Base-by-base conservation (phyloP, 129 eudicot species). In the Rutidosis leptorrhynchoides region DNA sequence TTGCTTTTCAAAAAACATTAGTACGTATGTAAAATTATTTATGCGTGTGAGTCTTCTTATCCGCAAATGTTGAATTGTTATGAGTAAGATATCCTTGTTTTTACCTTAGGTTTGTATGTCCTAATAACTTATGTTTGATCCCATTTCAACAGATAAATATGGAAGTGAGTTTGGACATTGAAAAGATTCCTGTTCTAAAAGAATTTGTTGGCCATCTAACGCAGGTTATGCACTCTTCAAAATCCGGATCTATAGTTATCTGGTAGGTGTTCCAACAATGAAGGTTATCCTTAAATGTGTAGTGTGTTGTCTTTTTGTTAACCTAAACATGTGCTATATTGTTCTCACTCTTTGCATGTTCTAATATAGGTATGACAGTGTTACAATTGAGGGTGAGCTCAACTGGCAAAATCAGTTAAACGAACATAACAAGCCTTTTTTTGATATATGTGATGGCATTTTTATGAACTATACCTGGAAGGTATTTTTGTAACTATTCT, bases 361-460 rank as follows among this genome's bases (percentile, higher is more conserved):
- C 51, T 77, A 79, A 42, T 83, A 40, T 76, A 87, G 97, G 97
- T 91, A 91, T 72, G 98, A 88, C 64, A 88, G 96, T 65, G 80
- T 91, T 65, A 87, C 95, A 27, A 43, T 74, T 68, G 80, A 82
- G 8, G 98, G 98, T 23, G 54, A 75, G 15, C 96, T 91, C 61
- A 19, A 14, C 10, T 91, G 96, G 96, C 98, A 91, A 81, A 33
- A 91, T 78, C 90, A 85, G 69, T 67, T 91, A 56, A 91, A 87
- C 63, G 79, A 70, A 60, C 81, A 55, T 4, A 87, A 91, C 76
- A 91, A 88, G 72, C 85, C 98, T 22, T 91, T 83, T 77, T 91
- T 91, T 74, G 98, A 91, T 74, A 48, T 78, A 33, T 91, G 87
- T 61, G 98, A 91, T 81, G 98, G 96, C 74, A 85, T 91, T 45